These are phyloP conservation scores for Posidonia oceanica DNA, from an alignment of 116 monocot species.

Conservation along the genomic window DNA sequence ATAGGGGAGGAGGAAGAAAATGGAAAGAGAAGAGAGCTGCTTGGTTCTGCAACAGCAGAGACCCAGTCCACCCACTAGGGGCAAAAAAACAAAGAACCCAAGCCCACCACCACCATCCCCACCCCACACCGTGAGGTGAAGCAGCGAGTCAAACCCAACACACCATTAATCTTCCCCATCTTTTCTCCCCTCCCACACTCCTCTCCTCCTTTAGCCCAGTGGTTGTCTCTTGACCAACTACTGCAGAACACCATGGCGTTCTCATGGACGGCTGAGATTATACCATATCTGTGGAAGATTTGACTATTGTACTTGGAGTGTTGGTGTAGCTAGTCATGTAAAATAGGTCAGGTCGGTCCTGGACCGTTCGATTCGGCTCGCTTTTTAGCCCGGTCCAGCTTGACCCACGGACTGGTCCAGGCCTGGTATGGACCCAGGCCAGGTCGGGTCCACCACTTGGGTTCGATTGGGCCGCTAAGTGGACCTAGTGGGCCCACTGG, in stretches of 20 bases:
- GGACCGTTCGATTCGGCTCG: too few species aligned
- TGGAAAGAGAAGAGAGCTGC: too few species aligned
- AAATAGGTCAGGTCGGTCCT: too few species aligned
- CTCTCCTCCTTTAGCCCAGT: not conserved
- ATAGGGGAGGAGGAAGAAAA: not conserved
- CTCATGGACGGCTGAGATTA: conserved; percentile 1
- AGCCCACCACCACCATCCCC: not conserved
- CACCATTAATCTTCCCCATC: not conserved
- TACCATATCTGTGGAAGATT: too few species aligned
- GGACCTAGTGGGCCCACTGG: too few species aligned
- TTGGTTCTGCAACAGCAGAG: not conserved
- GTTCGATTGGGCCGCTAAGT: too few species aligned
- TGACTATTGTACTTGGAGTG: too few species aligned
- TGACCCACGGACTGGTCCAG: too few species aligned
- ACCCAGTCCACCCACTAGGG: conserved; percentile 13
- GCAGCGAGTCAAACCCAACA: conserved; percentile 20
- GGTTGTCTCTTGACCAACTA: not conserved
- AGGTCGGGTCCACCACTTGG: too few species aligned
- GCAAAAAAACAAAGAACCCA: conserved; percentile 8
- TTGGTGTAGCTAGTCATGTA: too few species aligned
- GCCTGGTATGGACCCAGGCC: too few species aligned
- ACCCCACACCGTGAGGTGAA: conserved; percentile 10
- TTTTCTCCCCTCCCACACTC: not conserved
- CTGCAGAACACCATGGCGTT: not conserved
- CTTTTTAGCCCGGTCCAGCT: too few species aligned